Conservation (phyloP, 1,284 basidiomycete species). For the Irpex sp. region DNA sequence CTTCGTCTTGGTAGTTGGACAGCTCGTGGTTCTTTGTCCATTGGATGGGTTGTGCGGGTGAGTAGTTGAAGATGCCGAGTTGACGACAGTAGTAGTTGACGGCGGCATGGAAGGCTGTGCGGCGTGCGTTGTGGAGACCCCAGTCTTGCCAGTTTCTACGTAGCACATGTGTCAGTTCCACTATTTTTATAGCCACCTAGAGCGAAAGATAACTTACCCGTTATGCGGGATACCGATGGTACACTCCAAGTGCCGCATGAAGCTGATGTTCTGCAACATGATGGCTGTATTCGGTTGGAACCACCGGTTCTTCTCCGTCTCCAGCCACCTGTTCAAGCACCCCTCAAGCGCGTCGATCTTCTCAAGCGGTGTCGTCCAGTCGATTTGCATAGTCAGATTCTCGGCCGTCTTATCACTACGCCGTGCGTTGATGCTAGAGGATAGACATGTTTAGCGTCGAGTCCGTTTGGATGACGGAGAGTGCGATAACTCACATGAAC, state of each 20-base stretch:
- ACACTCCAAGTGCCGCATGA: slow-evolving; percentile 60
- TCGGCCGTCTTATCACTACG: slow-evolving; percentile 73
- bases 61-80: slow-evolving; percentile 58
- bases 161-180: no score
- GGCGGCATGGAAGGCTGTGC: slow-evolving; percentile 74
- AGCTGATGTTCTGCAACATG: slow-evolving; percentile 56
- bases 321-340: slow-evolving; percentile 66
- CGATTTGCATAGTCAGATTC: slow-evolving; percentile 62
- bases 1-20: slow-evolving; percentile 16
- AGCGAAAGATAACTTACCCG: slow-evolving; percentile 38
- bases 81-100: slow-evolving; percentile 67
- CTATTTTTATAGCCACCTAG: not conserved
- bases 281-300: slow-evolving; percentile 64
- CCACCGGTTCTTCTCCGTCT: slow-evolving; percentile 74
- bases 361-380: slow-evolving; percentile 68
- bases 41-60: slow-evolving; percentile 55
- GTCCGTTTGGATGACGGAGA: no score
- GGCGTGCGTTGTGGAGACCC: slow-evolving; percentile 54
- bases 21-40: slow-evolving; percentile 36
- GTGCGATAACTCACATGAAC: slow-evolving; percentile 49
- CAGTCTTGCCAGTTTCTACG: slow-evolving; percentile 43
- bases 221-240: slow-evolving; percentile 71
- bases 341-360: slow-evolving; percentile 68
- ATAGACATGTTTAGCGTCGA: not conserved
- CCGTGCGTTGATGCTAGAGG: slow-evolving; percentile 59